A percentile compares a stretch with the other conserved stretches of the same genome.
Conservation (phyloP, 108 stramenopile species). For the Epithemia pelagica region DNA sequence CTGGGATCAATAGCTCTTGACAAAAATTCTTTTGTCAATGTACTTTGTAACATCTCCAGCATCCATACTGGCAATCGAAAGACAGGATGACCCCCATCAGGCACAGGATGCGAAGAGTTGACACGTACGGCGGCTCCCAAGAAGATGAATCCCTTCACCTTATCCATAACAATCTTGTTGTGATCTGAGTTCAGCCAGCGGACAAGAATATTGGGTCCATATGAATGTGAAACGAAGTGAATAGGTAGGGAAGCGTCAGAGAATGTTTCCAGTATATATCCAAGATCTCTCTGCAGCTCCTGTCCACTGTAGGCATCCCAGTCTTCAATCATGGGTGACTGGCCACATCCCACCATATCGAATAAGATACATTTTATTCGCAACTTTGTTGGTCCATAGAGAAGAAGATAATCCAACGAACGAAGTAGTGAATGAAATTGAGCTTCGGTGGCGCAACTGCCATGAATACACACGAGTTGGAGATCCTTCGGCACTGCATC, state of each 20-base stretch:
- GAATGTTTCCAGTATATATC: not conserved
- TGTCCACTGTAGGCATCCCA: not conserved
- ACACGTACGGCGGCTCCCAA: slow-evolving; percentile 3
- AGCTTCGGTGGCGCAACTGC: slow-evolving; percentile 1
- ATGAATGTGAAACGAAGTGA: slow-evolving; percentile 9
- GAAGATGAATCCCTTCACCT: slow-evolving; percentile 4
- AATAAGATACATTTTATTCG: not conserved
- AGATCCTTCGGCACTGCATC: not conserved
- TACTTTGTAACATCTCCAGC: slow-evolving; percentile 7
- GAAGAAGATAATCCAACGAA: not conserved
- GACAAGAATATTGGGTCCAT: slow-evolving; percentile 11
- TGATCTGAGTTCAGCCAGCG: not conserved
- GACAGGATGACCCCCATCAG: slow-evolving; percentile 18
- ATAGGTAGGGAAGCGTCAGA: slow-evolving; percentile 20
- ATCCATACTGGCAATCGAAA: slow-evolving; percentile 16
- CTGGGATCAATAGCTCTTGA: slow-evolving; percentile 8
- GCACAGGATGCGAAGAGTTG: not conserved
- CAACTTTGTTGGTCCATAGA: not conserved
- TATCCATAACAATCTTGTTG: not conserved
- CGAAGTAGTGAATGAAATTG: slow-evolving; percentile 2
- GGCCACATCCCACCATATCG: slow-evolving; percentile 6
- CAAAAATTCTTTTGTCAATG: slow-evolving; percentile 14
- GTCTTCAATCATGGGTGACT: not conserved
- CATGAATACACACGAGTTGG: slow-evolving; percentile 8
- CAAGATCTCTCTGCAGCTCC: slow-evolving; percentile 1